Percentiles rank a stretch among this genome's conserved stretches.
Conservation (phyloP, 1,284 basidiomycete genomes). For the Cryptococcus sp. region DNA sequence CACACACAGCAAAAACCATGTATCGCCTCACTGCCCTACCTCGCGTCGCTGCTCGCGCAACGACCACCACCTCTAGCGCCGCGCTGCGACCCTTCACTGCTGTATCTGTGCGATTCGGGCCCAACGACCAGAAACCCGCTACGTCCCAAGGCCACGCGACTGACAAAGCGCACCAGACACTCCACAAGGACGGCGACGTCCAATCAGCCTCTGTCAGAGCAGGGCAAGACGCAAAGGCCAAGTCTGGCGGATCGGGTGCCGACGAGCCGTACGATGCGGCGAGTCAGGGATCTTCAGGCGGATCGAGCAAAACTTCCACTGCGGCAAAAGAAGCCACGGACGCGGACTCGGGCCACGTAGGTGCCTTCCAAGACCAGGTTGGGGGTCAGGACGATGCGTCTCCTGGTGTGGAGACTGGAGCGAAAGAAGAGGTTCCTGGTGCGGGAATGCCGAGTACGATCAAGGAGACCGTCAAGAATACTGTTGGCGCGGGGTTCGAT, state of each 20-base stretch:
- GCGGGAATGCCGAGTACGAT: constrained; percentile 12
- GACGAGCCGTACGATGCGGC: constrained; percentile 35
- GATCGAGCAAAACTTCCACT: constrained; percentile 27
- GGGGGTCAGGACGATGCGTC: constrained; percentile 35
- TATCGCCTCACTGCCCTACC: constrained; percentile 2
- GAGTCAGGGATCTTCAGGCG: constrained; percentile 27
- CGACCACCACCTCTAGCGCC: not conserved
- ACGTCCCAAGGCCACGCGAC: constrained; percentile 39
- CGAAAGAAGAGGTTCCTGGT: constrained; percentile 31
- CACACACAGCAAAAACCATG: not conserved
- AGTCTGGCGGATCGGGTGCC: constrained; percentile 14
- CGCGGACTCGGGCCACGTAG: constrained; percentile 16
- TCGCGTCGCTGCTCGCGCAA: not conserved
- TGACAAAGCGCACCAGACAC: constrained; percentile 27
- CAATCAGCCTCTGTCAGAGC: constrained; percentile 33
- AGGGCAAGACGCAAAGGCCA: constrained; percentile 27
- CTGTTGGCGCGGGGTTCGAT: constrained; percentile 17
- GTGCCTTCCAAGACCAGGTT: constrained; percentile 36
- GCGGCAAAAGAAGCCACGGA: constrained; percentile 13
- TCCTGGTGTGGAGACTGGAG: constrained; percentile 30
- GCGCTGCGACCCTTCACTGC: not conserved
- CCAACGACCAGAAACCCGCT: constrained; percentile 10
- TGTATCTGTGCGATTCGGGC: not conserved
- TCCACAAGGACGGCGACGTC: constrained; percentile 33
- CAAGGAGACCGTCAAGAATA: constrained; percentile 25